Percentiles rank a stretch among this genome's conserved stretches.
phyloP scores from a whole-genome alignment of 2,329 filamentous ascomycete species.

The Diplodia seriata region DNA sequence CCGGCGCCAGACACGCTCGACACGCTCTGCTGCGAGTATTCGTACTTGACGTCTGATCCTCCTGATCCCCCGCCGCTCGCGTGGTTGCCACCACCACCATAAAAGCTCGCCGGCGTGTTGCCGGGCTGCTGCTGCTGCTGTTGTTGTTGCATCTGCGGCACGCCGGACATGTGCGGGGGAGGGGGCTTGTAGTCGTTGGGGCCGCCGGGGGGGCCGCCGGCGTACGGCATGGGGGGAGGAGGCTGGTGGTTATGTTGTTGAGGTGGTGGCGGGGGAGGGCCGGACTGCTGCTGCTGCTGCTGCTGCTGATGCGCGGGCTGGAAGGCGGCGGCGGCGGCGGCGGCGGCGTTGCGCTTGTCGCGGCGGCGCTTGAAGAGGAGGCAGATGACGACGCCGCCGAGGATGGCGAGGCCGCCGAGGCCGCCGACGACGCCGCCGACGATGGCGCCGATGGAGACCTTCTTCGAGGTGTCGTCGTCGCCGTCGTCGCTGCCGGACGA shows the following conservation, averaged over 20 bases:
- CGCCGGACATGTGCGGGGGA: not conserved
- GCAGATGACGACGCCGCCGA: slow-evolving; percentile 39
- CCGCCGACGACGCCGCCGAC: slow-evolving; percentile 45
- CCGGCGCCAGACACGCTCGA: not conserved
- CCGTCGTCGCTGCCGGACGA: not conserved
- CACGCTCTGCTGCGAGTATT: slow-evolving; percentile 14
- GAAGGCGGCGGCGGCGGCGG: slow-evolving; percentile 17
- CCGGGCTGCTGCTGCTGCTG: slow-evolving; percentile 4
- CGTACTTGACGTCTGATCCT: slow-evolving; percentile 18
- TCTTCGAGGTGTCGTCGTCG: slow-evolving; percentile 15
- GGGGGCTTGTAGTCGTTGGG: slow-evolving; percentile 37
- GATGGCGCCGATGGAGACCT: slow-evolving; percentile 40
- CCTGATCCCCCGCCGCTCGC: too few relatives aligned
- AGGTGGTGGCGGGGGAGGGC: not conserved
- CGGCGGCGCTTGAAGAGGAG: slow-evolving; percentile 38
- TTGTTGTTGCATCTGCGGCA: slow-evolving; percentile 1
- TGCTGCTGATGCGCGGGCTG: not conserved
- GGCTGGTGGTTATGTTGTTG: slow-evolving; percentile 8
- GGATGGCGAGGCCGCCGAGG: slow-evolving; percentile 36
- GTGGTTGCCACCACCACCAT: not conserved
- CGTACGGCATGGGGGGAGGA: slow-evolving; percentile 21
- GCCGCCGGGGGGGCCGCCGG: slow-evolving; percentile 28
- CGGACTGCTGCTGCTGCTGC: too few relatives aligned
- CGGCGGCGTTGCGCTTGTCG: slow-evolving; percentile 32
- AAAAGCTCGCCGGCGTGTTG: slow-evolving; percentile 12